phyloP scores from a whole-genome alignment of 495 filamentous ascomycete genomes.

The Talaromyces nanjingensis region DNA sequence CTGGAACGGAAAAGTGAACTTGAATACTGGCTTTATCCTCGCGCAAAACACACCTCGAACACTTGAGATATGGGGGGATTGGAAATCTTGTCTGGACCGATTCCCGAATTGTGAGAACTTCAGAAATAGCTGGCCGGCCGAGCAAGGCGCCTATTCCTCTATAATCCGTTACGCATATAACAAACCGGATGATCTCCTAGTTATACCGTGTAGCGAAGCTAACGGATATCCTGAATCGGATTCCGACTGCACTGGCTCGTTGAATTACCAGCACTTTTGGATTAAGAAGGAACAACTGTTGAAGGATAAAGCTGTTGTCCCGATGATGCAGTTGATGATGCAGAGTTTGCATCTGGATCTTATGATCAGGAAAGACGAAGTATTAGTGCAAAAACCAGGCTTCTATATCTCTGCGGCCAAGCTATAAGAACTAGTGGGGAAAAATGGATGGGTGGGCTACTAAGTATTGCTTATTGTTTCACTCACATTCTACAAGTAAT shows the following conservation, averaged over 20 bases:
- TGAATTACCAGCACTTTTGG: conserved; percentile 17
- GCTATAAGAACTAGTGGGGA: not conserved
- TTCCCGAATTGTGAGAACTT: conserved; percentile 25
- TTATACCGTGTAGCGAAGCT: conserved; percentile 30
- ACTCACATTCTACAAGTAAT: too few species aligned
- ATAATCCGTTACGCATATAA: conserved; percentile 28
- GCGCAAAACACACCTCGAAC: conserved; percentile 26
- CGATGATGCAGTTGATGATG: conserved; percentile 5
- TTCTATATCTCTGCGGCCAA: not conserved
- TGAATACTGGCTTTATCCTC: conserved; percentile 35
- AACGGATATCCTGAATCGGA: conserved; percentile 19
- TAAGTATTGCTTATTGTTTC: not conserved
- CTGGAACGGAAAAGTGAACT: conserved; percentile 17
- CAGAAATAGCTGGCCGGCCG: conserved; percentile 25
- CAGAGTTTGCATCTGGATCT: conserved; percentile 5
- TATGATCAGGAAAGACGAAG: conserved; percentile 2
- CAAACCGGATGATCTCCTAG: conserved; percentile 24
- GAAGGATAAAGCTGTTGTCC: conserved; percentile 3
- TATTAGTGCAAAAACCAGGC: not conserved
- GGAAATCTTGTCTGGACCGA: conserved; percentile 24
- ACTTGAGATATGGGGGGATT: conserved; percentile 27
- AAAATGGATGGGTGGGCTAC: not conserved
- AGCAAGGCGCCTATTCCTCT: conserved; percentile 31
- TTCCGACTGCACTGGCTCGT: conserved; percentile 12
- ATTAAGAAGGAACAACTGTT: conserved; percentile 9